Percentiles rank a stretch among this genome's conserved stretches.
These are phyloP conservation scores for Aurifilum marmelostoma DNA, from an alignment of 2,329 filamentous ascomycete species.

Conservation along the genomic window DNA sequence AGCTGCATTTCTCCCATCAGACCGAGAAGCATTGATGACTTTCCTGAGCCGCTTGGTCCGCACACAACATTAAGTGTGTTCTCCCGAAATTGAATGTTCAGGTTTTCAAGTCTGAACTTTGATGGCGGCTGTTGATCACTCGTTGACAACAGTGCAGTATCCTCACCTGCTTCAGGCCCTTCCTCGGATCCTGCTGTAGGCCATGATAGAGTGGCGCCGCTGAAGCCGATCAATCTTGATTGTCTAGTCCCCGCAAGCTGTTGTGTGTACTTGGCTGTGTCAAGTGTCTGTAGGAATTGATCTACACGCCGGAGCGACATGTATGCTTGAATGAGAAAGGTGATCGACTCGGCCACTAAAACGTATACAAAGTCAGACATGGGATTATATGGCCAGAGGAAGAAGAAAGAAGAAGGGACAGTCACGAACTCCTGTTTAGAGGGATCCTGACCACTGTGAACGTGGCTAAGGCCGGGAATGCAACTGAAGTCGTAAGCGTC, in stretches of 20 bases:
- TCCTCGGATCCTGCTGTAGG: not conserved
- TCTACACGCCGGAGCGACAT: constrained; percentile 73
- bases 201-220: not conserved
- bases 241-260: not conserved
- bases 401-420: not conserved
- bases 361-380: not conserved
- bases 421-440: constrained; percentile 56
- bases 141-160: too few relatives aligned
- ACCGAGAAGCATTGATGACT: too few relatives aligned
- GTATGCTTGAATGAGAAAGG: constrained; percentile 71
- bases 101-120: too few relatives aligned
- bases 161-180: too few relatives aligned
- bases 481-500: constrained; percentile 65
- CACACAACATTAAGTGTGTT: too few relatives aligned
- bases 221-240: not conserved
- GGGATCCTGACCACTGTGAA: constrained; percentile 70
- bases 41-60: too few relatives aligned
- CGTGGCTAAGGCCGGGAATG: constrained; percentile 70
- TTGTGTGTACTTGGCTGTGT: constrained; percentile 37
- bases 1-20: too few relatives aligned
- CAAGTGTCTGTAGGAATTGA: constrained; percentile 55
- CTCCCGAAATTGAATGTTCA: too few relatives aligned
- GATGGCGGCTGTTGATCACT: too few relatives aligned
- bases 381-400: not conserved
- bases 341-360: constrained; percentile 67